Conservation (phyloP, 164 flowering plant genomes). For the Berberis thunbergii region DNA sequence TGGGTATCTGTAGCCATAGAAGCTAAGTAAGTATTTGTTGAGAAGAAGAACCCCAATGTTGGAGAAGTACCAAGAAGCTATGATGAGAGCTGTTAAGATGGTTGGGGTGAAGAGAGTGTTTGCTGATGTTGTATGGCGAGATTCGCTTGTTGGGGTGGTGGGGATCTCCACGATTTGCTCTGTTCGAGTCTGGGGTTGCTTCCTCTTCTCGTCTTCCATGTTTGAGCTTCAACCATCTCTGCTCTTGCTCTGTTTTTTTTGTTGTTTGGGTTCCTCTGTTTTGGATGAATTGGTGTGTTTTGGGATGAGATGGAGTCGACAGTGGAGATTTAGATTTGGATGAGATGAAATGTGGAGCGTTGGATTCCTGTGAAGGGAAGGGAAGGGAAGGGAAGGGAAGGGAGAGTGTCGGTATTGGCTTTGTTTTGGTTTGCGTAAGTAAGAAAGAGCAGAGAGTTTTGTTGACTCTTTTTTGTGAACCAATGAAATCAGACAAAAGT, state of each 20-base stretch:
- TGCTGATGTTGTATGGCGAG: constrained; percentile 24
- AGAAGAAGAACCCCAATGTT: constrained; percentile 87
- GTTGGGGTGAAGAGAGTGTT: constrained; percentile 22
- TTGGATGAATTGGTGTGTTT: not conserved
- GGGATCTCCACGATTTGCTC: constrained; percentile 67
- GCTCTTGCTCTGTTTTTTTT: constrained; percentile 10
- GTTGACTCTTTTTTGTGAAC: too few relatives aligned
- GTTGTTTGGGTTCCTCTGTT: not conserved
- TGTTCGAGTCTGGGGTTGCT: constrained; percentile 57
- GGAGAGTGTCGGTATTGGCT: too few relatives aligned
- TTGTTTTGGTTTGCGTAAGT: too few relatives aligned
- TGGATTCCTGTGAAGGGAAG: not conserved
- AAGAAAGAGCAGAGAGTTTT: too few relatives aligned
- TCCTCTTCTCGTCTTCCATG: constrained; percentile 61
- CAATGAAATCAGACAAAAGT: too few relatives aligned
- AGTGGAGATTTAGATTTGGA: constrained; percentile 35
- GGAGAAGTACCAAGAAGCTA: constrained; percentile 79
- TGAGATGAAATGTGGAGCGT: not conserved
- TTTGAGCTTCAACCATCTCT: constrained; percentile 47
- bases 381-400: too few relatives aligned
- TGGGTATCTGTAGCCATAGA: constrained; percentile 79
- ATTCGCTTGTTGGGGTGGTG: constrained; percentile 60
- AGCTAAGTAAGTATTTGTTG: constrained; percentile 79
- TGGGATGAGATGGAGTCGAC: constrained; percentile 5
- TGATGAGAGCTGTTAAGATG: constrained; percentile 42